Conservation (phyloP, 2,329 filamentous ascomycete species). For the Plenodomus biglobosus region DNA sequence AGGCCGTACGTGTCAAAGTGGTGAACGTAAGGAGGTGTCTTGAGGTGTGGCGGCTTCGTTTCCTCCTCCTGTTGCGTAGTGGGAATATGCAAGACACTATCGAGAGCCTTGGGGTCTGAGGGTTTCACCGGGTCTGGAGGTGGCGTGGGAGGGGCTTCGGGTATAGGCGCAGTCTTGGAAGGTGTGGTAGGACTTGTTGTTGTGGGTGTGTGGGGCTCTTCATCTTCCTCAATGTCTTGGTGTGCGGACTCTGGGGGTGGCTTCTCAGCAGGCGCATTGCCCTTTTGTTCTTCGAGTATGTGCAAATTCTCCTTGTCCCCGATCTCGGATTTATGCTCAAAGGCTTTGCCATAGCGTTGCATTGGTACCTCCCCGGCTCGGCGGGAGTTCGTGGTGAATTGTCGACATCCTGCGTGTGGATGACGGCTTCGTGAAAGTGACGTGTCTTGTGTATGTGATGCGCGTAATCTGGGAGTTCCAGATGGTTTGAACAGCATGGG, state of each 20-base stretch:
- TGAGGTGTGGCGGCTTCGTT: slow-evolving; percentile 65
- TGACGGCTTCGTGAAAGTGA: slow-evolving; percentile 8
- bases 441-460: slow-evolving; percentile 10
- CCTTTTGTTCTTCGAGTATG: slow-evolving; percentile 8
- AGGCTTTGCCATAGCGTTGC: slow-evolving; percentile 53
- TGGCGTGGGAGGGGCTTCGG: slow-evolving; percentile 16
- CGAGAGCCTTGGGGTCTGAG: slow-evolving; percentile 39
- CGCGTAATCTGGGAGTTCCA: slow-evolving; percentile 21
- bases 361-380: slow-evolving; percentile 32
- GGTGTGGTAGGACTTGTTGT: slow-evolving; percentile 18
- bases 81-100: slow-evolving; percentile 48
- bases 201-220: slow-evolving; percentile 17
- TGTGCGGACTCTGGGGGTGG: slow-evolving; percentile 10
- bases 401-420: slow-evolving; percentile 18
- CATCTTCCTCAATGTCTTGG: slow-evolving; percentile 30
- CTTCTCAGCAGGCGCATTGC: slow-evolving; percentile 6
- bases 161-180: slow-evolving; percentile 8
- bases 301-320: slow-evolving; percentile 10
- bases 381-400: slow-evolving; percentile 36
- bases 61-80: slow-evolving; percentile 43
- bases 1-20: slow-evolving; percentile 95
- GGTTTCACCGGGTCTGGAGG: slow-evolving; percentile 25
- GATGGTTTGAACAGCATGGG: slow-evolving; percentile 48
- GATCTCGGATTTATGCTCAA: slow-evolving; percentile 49
- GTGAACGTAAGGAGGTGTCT: slow-evolving; percentile 80